Conservation (phyloP, 805 yeast species). For the Kodamaea fukazawae region DNA sequence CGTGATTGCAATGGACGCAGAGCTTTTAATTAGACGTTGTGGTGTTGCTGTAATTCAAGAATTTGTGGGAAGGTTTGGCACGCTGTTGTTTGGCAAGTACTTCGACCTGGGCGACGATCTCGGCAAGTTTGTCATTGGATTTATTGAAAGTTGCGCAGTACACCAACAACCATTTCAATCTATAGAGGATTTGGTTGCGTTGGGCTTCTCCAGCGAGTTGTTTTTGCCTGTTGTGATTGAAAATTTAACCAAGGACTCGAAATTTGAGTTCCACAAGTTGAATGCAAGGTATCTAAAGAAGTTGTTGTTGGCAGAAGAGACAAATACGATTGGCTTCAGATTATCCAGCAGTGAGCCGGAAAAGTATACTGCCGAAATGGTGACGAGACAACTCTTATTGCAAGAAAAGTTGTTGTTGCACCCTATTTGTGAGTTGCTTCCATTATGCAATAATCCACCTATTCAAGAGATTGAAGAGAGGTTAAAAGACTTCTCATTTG, state of each 20-base stretch:
- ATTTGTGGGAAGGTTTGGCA: conserved; percentile 71
- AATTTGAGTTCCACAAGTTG: conserved; percentile 38
- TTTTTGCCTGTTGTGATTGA: conserved; percentile 32
- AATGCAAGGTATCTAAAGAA: conserved; percentile 37
- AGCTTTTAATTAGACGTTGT: conserved; percentile 72
- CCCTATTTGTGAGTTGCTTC: conserved; percentile 9
- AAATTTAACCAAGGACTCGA: conserved; percentile 32
- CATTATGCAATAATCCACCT: not conserved
- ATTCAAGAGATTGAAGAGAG: not conserved
- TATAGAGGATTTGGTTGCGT: conserved; percentile 14
- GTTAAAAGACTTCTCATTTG: conserved; percentile 16
- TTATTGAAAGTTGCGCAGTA: conserved; percentile 46
- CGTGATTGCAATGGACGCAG: conserved; percentile 66
- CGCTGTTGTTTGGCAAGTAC: conserved; percentile 26
- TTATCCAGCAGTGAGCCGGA: no score
- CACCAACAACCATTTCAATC: conserved; percentile 15
- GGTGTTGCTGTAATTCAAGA: conserved; percentile 88
- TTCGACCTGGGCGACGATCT: conserved; percentile 9
- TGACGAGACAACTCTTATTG: no score
- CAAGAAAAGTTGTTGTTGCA: conserved; percentile 3
- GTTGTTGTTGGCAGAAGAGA: not conserved
- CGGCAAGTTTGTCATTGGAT: conserved; percentile 40
- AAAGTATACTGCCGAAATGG: no score
- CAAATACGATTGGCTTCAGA: not conserved
- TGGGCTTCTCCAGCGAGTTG: conserved; percentile 24